Base-by-base conservation (phyloP, 495 filamentous ascomycete species). In the Aspergillus avenaceus region DNA sequence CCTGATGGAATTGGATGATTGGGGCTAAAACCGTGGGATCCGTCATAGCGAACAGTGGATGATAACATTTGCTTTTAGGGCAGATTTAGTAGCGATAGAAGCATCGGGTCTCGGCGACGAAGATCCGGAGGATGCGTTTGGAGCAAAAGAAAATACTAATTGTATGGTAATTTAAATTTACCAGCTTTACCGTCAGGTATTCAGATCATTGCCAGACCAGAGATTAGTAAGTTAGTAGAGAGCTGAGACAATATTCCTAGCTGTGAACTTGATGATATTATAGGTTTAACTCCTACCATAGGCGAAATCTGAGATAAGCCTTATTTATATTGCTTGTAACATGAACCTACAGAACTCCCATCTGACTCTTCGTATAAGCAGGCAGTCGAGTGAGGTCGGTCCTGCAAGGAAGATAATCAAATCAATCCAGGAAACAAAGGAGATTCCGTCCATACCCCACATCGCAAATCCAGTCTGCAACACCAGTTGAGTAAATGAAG, bases 121-220 rank as follows among this genome's bases (percentile, higher is more conserved):
- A 37, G 45, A 47, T 47, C 31, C 45, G 29, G 45, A 44, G 41
- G 25, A 18, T 27, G 43, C 31, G 42, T 22, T 18, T 46, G 43
- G 43, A 45, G 42, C 42, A 23, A 45, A 18, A 28, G 19, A 25
- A 28, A 45, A n/a, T n/a, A n/a, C n/a, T n/a, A n/a, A n/a, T n/a
- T n/a, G n/a, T n/a, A n/a, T n/a, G n/a, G n/a, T n/a, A n/a, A n/a
- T n/a, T n/a, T n/a, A n/a, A n/a, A n/a, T n/a, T n/a, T n/a, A n/a
- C n/a, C n/a, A n/a, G n/a, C n/a, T n/a, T n/a, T n/a, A n/a, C n/a
- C n/a, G n/a, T n/a, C n/a, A n/a, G n/a, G n/a, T n/a, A n/a, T n/a
- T n/a, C n/a, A n/a, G n/a, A n/a, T n/a, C n/a, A n/a, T n/a, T n/a
- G n/a, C n/a, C n/a, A n/a, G n/a, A n/a, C n/a, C n/a, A n/a, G n/a